These are phyloP conservation scores for Pyrenochaeta sp. DNA, from an alignment of 2,329 filamentous ascomycete species.

Conservation along the genomic window DNA sequence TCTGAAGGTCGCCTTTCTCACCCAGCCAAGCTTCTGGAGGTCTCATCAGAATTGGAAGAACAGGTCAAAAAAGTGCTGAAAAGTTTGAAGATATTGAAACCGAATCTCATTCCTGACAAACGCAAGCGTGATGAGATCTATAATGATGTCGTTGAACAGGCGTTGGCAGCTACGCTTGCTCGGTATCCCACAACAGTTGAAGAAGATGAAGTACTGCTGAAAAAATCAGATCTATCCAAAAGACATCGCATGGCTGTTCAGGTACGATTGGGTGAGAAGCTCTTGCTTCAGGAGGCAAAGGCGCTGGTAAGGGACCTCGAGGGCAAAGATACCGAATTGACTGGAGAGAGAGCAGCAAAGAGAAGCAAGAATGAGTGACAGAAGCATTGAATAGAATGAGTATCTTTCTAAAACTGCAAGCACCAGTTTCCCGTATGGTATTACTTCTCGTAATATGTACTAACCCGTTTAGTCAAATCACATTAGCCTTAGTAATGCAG, in stretches of 20 bases:
- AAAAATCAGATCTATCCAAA: slow-evolving; percentile 8
- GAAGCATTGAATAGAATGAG: background rate
- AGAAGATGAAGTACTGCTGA: slow-evolving; percentile 22
- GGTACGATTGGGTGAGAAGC: slow-evolving; percentile 30
- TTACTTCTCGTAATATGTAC: background rate
- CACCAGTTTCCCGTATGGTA: background rate
- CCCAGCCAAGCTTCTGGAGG: slow-evolving; percentile 14
- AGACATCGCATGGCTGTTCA: slow-evolving; percentile 29
- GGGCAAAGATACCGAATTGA: background rate
- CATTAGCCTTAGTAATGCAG: too few species aligned
- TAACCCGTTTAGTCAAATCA: too few species aligned
- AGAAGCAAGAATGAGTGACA: background rate
- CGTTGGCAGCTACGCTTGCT: slow-evolving; percentile 18
- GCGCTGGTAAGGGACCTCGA: slow-evolving; percentile 1
- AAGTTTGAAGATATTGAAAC: slow-evolving; percentile 17
- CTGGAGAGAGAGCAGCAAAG: background rate
- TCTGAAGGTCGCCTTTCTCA: slow-evolving; percentile 24
- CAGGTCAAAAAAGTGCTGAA: slow-evolving; percentile 25
- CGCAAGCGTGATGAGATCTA: slow-evolving; percentile 20
- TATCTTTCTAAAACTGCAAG: background rate
- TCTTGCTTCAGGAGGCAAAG: slow-evolving; percentile 23
- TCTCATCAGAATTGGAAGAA: slow-evolving; percentile 26
- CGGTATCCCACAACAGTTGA: slow-evolving; percentile 20
- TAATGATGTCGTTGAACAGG: slow-evolving; percentile 11
- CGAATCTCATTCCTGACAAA: slow-evolving; percentile 15